Evolutionary conservation across 805 yeast species (phyloP).

Genomic region (Cyberlindnera bimundalis): DNA sequence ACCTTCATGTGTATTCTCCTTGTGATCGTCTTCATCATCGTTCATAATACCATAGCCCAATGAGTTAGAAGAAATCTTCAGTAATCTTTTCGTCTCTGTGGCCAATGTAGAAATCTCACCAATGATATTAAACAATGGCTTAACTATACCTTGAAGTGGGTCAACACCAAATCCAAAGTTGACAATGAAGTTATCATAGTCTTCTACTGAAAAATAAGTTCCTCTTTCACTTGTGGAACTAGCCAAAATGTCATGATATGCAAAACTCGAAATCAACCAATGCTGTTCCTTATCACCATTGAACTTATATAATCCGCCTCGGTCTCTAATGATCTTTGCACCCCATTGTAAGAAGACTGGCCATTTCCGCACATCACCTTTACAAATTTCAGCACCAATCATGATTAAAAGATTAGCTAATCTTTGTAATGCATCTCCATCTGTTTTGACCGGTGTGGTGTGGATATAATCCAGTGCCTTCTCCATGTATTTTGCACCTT

Average conservation of each 20-base stretch:
- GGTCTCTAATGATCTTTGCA: constrained; percentile 52
- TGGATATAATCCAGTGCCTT: constrained; percentile 44
- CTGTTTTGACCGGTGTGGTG: constrained; percentile 28
- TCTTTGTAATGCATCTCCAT: constrained; percentile 33
- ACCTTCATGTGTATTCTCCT: constrained; percentile 6
- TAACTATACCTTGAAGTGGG: constrained; percentile 71
- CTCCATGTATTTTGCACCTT: constrained; percentile 47
- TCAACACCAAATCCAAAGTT: constrained; percentile 46
- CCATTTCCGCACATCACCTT: constrained; percentile 81
- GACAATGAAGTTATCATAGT: constrained; percentile 43
- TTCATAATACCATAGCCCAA: constrained; percentile 26
- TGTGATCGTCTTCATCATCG: constrained; percentile 23
- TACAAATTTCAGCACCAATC: constrained; percentile 78
- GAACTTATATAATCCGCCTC: constrained; percentile 59
- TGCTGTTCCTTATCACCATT: constrained; percentile 54
- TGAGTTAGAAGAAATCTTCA: constrained; percentile 29
- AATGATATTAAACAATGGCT: constrained; percentile 59
- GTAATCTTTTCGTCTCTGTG: constrained; percentile 43
- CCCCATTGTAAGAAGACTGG: constrained; percentile 62
- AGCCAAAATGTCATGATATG: constrained; percentile 75
- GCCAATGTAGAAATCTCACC: constrained; percentile 67
- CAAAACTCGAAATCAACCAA: constrained; percentile 74
- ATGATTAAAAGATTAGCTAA: constrained; percentile 65
- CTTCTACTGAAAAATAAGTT: constrained; percentile 59
- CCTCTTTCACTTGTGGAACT: constrained; percentile 57